Conservation (phyloP, 352 stramenopile species). For the Phytophthora melonis region DNA sequence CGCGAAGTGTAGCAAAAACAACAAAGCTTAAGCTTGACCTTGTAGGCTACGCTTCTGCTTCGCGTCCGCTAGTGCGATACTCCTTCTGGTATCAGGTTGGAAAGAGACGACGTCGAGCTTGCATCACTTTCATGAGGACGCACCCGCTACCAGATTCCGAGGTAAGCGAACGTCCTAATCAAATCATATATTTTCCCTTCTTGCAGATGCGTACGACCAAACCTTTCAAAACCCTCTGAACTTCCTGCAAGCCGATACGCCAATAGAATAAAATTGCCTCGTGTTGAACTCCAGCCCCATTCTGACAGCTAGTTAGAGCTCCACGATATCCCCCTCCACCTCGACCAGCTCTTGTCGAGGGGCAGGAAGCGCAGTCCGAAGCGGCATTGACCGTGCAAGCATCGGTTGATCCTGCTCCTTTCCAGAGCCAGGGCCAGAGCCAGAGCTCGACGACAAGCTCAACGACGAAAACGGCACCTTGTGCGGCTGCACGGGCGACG, state of each 20-base stretch:
- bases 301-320: constrained; percentile 42
- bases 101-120: constrained; percentile 21
- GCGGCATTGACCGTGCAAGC: constrained; percentile 43
- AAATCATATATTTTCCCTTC: constrained; percentile 43
- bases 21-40: constrained; percentile 42
- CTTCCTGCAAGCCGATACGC: constrained; percentile 7
- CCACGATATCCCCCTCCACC: constrained; percentile 71
- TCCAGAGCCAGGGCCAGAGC: background rate
- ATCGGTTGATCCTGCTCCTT: constrained; percentile 37
- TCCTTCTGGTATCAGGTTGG: constrained; percentile 42
- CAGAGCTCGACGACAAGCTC: constrained; percentile 22
- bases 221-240: constrained; percentile 5
- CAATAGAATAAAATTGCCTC: constrained; percentile 25
- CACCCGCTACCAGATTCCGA: background rate
- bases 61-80: constrained; percentile 38
- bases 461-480: constrained; percentile 21
- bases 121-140: background rate
- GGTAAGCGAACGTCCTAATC: constrained; percentile 30
- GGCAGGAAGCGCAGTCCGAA: constrained; percentile 42
- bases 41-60: constrained; percentile 46
- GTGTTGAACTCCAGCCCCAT: background rate
- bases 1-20: constrained; percentile 45
- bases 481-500: background rate
- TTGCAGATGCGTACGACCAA: too few relatives aligned
- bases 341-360: constrained; percentile 59